Evolutionary conservation across 1,284 basidiomycete genomes (phyloP).

Genomic region (Ganoderma boninense): DNA sequence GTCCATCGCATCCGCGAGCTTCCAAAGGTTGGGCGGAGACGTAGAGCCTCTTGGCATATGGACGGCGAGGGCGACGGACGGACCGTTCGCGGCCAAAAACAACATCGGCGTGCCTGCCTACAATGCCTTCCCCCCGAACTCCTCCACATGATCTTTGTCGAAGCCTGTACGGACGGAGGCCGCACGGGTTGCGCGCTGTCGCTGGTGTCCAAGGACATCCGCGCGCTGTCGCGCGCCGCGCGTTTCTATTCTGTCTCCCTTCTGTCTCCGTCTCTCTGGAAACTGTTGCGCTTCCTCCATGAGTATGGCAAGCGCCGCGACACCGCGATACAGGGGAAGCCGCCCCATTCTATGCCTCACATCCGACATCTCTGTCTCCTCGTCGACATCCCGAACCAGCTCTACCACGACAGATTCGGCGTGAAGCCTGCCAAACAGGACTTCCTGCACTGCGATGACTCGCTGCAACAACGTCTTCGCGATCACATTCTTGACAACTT

Average conservation of each 20-base stretch:
- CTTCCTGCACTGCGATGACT: not conserved
- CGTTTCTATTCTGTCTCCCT: conserved; percentile 15
- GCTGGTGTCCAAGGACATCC: conserved; percentile 11
- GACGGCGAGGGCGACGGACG: not conserved
- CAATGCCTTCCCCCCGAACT: conserved; percentile 10
- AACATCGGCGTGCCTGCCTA: not conserved
- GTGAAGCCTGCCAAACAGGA: not conserved
- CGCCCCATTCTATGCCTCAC: not conserved
- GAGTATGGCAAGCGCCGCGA: not conserved
- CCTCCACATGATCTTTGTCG: conserved; percentile 1
- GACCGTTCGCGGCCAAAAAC: too few species aligned
- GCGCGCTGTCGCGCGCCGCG: not conserved
- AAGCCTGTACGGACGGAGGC: conserved; percentile 17
- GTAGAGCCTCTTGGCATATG: not conserved
- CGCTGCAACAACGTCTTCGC: not conserved
- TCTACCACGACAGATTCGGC: not conserved
- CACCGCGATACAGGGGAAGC: not conserved
- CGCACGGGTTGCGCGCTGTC: conserved; percentile 14
- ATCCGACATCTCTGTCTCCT: not conserved
- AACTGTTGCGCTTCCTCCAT: not conserved
- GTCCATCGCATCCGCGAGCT: not conserved
- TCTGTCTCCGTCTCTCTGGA: not conserved
- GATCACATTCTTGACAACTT: not conserved
- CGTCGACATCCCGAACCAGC: not conserved
- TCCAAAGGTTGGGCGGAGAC: not conserved